Conservation (phyloP, 257 asterid species). For the Datura wrightii region DNA sequence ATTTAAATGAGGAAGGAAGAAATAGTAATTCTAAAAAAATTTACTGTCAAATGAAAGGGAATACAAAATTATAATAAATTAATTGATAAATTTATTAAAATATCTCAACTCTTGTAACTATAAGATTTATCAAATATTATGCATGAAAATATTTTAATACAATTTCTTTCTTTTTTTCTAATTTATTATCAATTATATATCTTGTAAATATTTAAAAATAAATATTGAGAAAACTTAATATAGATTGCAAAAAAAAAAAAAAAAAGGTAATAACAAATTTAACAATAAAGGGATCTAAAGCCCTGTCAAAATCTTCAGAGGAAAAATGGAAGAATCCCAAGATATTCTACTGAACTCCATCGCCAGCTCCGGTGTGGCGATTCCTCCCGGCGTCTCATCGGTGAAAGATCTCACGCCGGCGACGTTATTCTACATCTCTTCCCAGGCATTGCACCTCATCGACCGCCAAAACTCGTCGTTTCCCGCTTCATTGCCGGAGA, state of each 20-base stretch:
- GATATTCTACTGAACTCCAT: constrained; percentile 65
- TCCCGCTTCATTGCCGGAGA: constrained; percentile 56
- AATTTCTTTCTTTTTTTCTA: no score
- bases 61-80: neutral
- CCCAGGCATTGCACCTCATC: constrained; percentile 52
- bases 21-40: no score
- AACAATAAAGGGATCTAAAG: neutral
- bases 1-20: no score
- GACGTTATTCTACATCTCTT: constrained; percentile 52
- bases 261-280: no score
- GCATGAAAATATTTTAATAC: no score
- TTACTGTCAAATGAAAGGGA: neutral
- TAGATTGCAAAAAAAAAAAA: no score
- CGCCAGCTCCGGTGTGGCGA: constrained; percentile 56
- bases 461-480: constrained; percentile 43
- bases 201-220: no score
- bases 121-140: no score
- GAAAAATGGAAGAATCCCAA: constrained; percentile 54
- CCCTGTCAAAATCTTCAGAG: neutral
- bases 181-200: no score
- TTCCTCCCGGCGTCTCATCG: constrained; percentile 55
- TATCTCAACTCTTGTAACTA: no score
- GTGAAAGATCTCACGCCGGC: constrained; percentile 57
- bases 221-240: no score
- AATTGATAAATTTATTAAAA: no score